Evolutionary conservation across 2,329 filamentous ascomycete species (phyloP).

Genomic region (Lachnellula willkommii): DNA sequence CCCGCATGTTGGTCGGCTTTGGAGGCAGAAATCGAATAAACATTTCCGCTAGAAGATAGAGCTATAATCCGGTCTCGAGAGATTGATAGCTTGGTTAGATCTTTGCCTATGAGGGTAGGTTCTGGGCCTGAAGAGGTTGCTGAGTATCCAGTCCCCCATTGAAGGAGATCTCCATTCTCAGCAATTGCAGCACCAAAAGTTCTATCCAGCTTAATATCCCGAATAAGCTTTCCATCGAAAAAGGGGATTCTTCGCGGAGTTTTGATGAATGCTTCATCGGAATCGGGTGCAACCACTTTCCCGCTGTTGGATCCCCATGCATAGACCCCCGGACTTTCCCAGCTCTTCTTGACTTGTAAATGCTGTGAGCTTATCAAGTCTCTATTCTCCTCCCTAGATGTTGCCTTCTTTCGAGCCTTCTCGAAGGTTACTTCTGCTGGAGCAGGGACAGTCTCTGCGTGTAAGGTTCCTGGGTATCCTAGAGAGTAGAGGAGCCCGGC

Average conservation of each 20-base stretch:
- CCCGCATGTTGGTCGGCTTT: conserved; percentile 63
- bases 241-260: conserved; percentile 70
- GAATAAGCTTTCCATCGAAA: conserved; percentile 78
- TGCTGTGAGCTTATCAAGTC: conserved; percentile 80
- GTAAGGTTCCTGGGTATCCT: conserved; percentile 20
- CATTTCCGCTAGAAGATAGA: conserved; percentile 64
- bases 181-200: conserved; percentile 81
- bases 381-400: conserved; percentile 65
- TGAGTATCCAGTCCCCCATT: conserved; percentile 82
- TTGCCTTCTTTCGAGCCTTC: conserved; percentile 50
- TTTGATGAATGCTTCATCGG: conserved; percentile 72
- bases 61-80: conserved; percentile 81
- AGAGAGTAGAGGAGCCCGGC: conserved; percentile 24
- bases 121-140: conserved; percentile 57
- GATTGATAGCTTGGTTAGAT: conserved; percentile 69
- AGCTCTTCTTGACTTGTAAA: conserved; percentile 78
- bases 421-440: conserved; percentile 61
- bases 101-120: conserved; percentile 72
- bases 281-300: conserved; percentile 78
- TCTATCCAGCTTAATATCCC: conserved; percentile 80
- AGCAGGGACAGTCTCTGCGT: conserved; percentile 28
- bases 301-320: conserved; percentile 88
- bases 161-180: conserved; percentile 80
- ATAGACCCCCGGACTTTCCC: conserved; percentile 81
- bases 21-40: conserved; percentile 81